Evolutionary conservation across 1,284 basidiomycete genomes (phyloP).

Genomic region (Ustilago cynodontis): DNA sequence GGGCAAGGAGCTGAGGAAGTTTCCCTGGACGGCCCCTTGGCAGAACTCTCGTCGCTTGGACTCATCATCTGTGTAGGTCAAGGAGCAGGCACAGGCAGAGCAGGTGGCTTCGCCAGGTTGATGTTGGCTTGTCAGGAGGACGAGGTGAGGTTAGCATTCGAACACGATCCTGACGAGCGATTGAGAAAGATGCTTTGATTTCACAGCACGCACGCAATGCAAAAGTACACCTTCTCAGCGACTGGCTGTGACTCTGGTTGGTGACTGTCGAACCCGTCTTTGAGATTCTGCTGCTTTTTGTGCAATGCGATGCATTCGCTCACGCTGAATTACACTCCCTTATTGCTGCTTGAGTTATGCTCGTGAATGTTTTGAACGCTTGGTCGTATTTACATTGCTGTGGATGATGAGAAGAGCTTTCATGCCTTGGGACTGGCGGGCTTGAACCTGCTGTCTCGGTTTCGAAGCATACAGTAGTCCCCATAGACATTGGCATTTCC

Average conservation of each 20-base stretch:
- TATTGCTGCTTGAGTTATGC: not conserved
- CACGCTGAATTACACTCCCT: not conserved
- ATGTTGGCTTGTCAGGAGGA: conserved; percentile 64
- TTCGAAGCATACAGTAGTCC: conserved; percentile 60
- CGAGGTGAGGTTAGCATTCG: conserved; percentile 61
- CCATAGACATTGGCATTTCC: conserved; percentile 54
- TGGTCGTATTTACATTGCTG: conserved; percentile 6
- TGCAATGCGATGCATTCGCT: not conserved
- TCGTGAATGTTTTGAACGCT: not conserved
- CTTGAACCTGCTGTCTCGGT: conserved; percentile 21
- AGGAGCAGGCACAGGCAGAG: conserved; percentile 60
- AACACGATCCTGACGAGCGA: conserved; percentile 53
- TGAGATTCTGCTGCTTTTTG: too few relatives aligned
- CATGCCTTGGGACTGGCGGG: not conserved
- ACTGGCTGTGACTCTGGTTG: too few relatives aligned
- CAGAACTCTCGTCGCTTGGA: conserved; percentile 55
- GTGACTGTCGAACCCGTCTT: too few relatives aligned
- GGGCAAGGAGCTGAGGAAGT: not conserved
- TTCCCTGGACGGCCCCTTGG: conserved; percentile 44
- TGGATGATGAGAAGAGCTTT: not conserved
- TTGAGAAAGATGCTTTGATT: conserved; percentile 53
- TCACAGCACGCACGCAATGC: not conserved
- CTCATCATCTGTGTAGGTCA: conserved; percentile 63
- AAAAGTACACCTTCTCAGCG: not conserved
- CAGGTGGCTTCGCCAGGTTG: conserved; percentile 55